Base-by-base conservation (phyloP, 257 asterid genomes). In the Solanum appendiculatum region DNA sequence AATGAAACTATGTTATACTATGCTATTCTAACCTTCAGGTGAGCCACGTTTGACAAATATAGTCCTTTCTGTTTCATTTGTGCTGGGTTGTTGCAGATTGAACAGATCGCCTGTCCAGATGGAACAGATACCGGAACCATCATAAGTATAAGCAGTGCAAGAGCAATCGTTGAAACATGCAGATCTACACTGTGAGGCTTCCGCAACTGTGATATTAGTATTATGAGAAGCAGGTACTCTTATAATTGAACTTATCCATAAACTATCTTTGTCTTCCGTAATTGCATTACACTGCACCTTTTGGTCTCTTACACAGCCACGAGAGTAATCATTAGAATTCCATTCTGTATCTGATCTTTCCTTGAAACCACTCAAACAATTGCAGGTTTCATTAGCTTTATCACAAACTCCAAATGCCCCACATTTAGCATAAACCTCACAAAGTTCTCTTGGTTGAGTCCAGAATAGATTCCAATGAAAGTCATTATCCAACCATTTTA, bases 401-500 rank as follows among this genome's bases (percentile, higher is more conserved):
- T 6, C 0, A 51, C 60, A 51, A 51, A 51, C 60, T 51, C 60
- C 60, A 51, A 51, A 51, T 51, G 60, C n/a, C 9, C 60, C 60
- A 51, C 60, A 51, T 51, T 0, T 51, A 18, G 60, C 60, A 51
- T 51, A 51, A 51, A 51, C 60, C n/a, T 51, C 0, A 51, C 60
- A 51, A 51, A 6, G 0, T 16, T 51, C 0, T 51, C 9, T 51
- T 16, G 60, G 60, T 18, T 51, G 60, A 51, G 60, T 0, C 60
- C n/a, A 51, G 60, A 51, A 18, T 16, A 60, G 10, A 82, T 86
- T 88, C 93, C 91, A 88, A 13, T 51, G 29, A 33, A 21, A 0
- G 10, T 0, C 3, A 63, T 5, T 39, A 4, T 82, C 87, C 87
- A 87, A 75, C 93, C 92, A 90, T 33, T 89, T 2, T 9, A 34